These are phyloP conservation scores for Penicillium sp. DNA, from an alignment of 2,329 filamentous ascomycete species.

Conservation along the genomic window DNA sequence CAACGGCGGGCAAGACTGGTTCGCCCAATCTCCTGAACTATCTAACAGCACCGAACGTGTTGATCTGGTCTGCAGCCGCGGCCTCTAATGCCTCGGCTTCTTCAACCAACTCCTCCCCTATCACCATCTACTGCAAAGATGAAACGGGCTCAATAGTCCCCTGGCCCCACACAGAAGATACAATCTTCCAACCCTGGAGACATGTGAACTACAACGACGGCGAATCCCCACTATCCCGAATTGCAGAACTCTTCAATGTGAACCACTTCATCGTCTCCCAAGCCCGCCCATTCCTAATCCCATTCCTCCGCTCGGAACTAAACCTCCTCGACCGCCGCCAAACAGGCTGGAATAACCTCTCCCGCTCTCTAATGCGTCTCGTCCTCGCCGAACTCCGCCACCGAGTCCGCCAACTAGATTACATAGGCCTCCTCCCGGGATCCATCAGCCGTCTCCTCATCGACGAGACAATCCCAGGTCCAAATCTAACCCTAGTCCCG, in stretches of 20 bases:
- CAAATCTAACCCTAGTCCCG: constrained; percentile 80
- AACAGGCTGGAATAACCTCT: constrained; percentile 62
- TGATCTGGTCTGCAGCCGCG: constrained; percentile 58
- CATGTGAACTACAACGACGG: constrained; percentile 68
- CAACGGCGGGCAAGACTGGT: constrained; percentile 72
- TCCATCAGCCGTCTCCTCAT: constrained; percentile 76
- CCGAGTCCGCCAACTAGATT: constrained; percentile 79
- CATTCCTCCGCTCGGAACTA: constrained; percentile 80
- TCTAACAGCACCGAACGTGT: constrained; percentile 87
- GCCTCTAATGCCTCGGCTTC: constrained; percentile 56
- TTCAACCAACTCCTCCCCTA: constrained; percentile 66
- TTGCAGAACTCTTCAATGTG: constrained; percentile 85
- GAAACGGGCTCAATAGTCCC: constrained; percentile 72
- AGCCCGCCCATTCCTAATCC: constrained; percentile 85
- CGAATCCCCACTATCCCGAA: constrained; percentile 69
- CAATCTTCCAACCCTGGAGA: constrained; percentile 71
- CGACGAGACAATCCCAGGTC: constrained; percentile 79
- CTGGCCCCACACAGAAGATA: constrained; percentile 67
- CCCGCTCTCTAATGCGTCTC: constrained; percentile 64
- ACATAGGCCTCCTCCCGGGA: constrained; percentile 71
- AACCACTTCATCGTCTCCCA: constrained; percentile 96
- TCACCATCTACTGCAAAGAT: constrained; percentile 78
- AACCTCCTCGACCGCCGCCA: constrained; percentile 70
- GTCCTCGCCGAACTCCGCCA: constrained; percentile 79
- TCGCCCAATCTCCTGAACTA: constrained; percentile 89